Base-by-base conservation (phyloP, 805 yeast genomes). In the Wickerhamomyces tratensis region DNA sequence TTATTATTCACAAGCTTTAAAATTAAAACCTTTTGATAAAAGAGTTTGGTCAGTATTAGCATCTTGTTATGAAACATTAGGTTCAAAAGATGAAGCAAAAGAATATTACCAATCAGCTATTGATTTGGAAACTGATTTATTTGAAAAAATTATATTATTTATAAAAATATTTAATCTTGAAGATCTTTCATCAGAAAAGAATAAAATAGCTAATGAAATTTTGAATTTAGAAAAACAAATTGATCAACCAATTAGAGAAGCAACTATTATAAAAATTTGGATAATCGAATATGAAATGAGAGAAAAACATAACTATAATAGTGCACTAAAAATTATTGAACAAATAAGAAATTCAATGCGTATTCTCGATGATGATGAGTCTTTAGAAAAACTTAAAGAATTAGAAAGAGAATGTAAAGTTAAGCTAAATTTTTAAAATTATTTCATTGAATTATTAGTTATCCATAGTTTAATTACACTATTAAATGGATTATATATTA, bases 41-140 rank as follows among this genome's bases (percentile, higher is more conserved):
- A 68, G 98, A 50, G 88, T 91, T 86, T 93, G 99, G 99, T 86
- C 81, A 50, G 97, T 98, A 0, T 71, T 91, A 37, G 98, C 89
- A 0, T 80, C 82, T 52, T 87, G 97, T 61, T 89, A 79, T 60
- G 93, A 86, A 50, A 85, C 85, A 54, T 71, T 88, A 34, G 77
- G 76, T 25, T 82, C 86, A 46, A 62, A 65, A 26, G 72, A 69
- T 12, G 95, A 89, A 48, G 80, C 97, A 0, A 73, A 88, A 26
- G 83, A 81, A 55, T 80, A 93, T 13, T 89, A 83, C 58, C 79
- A 81, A 50, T 80, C 88, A 53, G 96, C 96, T 0, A 62, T 85
- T 33, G 67, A 66, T 26, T 63, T 76, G 37, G 65, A 74, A 0
- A 72, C 77, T 15, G 73, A 80, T 33, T 80, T 67, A 36, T 67